Percentiles rank a stretch among this genome's conserved stretches.
These are phyloP conservation scores for Diplotaxis tenuifolia DNA, from an alignment of 345 rosid genomes.

Conservation along the genomic window DNA sequence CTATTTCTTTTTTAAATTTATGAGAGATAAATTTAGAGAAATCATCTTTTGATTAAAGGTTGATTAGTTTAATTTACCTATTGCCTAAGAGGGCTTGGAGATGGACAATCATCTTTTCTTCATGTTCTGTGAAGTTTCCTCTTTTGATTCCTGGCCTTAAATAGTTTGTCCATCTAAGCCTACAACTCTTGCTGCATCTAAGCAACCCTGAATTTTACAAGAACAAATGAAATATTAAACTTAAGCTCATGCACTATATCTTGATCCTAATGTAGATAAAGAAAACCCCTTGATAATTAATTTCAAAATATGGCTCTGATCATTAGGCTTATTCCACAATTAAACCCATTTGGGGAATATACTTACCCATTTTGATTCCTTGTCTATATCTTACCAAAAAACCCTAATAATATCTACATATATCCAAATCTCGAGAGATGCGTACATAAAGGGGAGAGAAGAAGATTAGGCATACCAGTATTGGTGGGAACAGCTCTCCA, in stretches of 20 bases:
- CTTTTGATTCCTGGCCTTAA: slow-evolving; percentile 79
- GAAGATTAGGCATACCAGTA: slow-evolving; percentile 47
- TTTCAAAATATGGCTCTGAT: background rate
- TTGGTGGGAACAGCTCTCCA: slow-evolving; percentile 78
- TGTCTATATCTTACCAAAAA: background rate
- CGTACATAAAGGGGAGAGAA: background rate
- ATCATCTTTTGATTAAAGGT: background rate
- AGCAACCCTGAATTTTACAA: slow-evolving; percentile 53
- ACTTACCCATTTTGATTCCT: background rate
- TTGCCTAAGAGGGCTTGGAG: slow-evolving; percentile 86
- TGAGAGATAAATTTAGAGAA: background rate
- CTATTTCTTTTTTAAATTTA: background rate
- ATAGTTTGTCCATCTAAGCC: slow-evolving; percentile 89
- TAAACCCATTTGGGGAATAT: background rate
- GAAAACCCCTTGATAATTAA: background rate
- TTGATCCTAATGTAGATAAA: background rate
- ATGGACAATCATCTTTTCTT: slow-evolving; percentile 78
- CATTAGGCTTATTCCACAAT: background rate
- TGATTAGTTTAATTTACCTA: slow-evolving; percentile 42
- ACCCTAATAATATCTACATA: background rate
- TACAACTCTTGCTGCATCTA: slow-evolving; percentile 87
- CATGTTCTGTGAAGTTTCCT: slow-evolving; percentile 72
- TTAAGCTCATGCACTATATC: slow-evolving; percentile 14
- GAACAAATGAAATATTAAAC: background rate
- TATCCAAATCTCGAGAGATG: background rate